Percentiles rank a stretch among this genome's conserved stretches.
Evolutionary conservation across 2,329 filamentous ascomycete genomes (phyloP).

Genomic region (Mycocentrospora acerina): DNA sequence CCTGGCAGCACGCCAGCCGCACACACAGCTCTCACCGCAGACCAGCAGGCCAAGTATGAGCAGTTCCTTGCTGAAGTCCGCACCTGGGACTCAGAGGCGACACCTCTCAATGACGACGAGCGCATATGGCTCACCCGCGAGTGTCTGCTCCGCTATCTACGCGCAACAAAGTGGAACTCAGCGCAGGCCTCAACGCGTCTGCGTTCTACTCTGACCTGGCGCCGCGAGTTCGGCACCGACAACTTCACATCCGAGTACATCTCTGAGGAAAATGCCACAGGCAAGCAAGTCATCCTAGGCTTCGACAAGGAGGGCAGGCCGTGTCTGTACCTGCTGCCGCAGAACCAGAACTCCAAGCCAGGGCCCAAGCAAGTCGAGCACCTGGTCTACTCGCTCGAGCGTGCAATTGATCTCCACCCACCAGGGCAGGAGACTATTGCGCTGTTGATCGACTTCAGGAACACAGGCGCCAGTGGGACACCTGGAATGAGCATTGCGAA

Average conservation of each 20-base stretch:
- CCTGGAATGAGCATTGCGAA: conserved; percentile 75
- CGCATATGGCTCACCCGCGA: conserved; percentile 89
- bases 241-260: conserved; percentile 80
- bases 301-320: conserved; percentile 85
- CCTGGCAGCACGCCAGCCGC: conserved; percentile 60
- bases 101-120: conserved; percentile 75
- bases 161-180: conserved; percentile 84
- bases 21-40: conserved; percentile 64
- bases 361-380: conserved; percentile 88
- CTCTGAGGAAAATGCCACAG: conserved; percentile 90
- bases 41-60: conserved; percentile 82
- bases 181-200: conserved; percentile 77
- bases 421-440: conserved; percentile 83
- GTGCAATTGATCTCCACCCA: conserved; percentile 82
- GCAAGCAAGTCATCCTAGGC: conserved; percentile 88
- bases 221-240: conserved; percentile 82
- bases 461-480: conserved; percentile 72
- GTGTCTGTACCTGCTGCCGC: conserved; percentile 87
- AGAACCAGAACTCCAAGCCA: conserved; percentile 86
- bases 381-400: conserved; percentile 93
- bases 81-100: conserved; percentile 65
- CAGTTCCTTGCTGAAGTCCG: conserved; percentile 70
- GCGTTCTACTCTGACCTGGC: conserved; percentile 79
- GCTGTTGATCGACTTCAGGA: conserved; percentile 89
- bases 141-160: conserved; percentile 88